Base-by-base conservation (phyloP, 805 yeast species). In the Wickerhamomyces hampshirensis region DNA sequence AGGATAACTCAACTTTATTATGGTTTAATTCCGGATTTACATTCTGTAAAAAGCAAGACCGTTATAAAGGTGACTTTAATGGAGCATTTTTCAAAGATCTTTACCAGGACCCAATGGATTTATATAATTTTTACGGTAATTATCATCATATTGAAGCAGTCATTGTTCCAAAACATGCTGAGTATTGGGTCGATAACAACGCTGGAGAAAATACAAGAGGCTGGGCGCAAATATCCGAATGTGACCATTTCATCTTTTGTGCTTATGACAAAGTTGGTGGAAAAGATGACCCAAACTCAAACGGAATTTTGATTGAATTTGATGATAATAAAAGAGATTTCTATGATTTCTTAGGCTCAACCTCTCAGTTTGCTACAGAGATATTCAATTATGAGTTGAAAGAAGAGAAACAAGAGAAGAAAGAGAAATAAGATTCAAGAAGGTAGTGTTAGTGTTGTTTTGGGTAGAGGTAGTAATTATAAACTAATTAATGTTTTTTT, bases 1-100 rank as follows among this genome's bases (percentile, higher is more conserved):
- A 55, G 23, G 80, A 75, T 50, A 56, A 67, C 33, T 58, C 59
- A 18, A 64, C 74, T 1, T 49, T 77, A 24, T 48, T 76, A 4
- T 77, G 84, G 84, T 63, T 76, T 42, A 77, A 77, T 46, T 72
- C 81, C 3, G 84, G 84, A 0, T 73, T 75, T 50, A 53, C 62
- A 27, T 65, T 57, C 33, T 77, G 84, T 55, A 62, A 62, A 44
- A 49, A 55, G 24, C 35, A 38, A 14, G 55, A 50, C 15, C 35
- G 58, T 5, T 64, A 62, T 35, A 51, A 57, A 18, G 48, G 54
- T 8, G 67, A 65, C 31, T 48, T 62, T 12, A 18, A 53, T 37
- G 33, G 42, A 21, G 55, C 56, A 33, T 48, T 52, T 36, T 38
- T 31, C 21, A 30, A 31, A 19, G 28, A 33, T 2, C 18, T 30